A percentile compares a stretch with the other conserved stretches of the same genome.
Evolutionary conservation across 371 early-diverging fungal genomes (phyloP).

Genomic region (Cokeromyces recurvatus): DNA sequence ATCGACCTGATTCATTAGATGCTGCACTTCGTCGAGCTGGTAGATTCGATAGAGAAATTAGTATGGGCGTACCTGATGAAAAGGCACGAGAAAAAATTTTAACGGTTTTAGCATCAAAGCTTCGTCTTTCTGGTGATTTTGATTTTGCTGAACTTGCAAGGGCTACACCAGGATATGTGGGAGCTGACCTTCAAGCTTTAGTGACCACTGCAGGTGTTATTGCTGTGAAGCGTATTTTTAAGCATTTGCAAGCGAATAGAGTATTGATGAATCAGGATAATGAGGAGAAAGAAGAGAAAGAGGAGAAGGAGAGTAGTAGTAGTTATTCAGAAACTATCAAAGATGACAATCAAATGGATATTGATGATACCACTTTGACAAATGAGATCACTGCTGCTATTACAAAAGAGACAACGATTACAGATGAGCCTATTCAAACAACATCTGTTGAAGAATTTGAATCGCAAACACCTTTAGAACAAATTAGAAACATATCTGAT

Average conservation of each 20-base stretch:
- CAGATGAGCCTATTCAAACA: slow-evolving; percentile 21
- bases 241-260: slow-evolving; percentile 50
- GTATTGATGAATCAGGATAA: background rate
- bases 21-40: slow-evolving; percentile 97
- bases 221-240: slow-evolving; percentile 91
- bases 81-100: slow-evolving; percentile 91
- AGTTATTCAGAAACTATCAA: slow-evolving; percentile 2
- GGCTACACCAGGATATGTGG: slow-evolving; percentile 98
- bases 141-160: slow-evolving; percentile 89
- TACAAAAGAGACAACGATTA: background rate
- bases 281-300: slow-evolving; percentile 35
- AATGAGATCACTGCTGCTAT: background rate
- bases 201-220: slow-evolving; percentile 97
- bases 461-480: slow-evolving; percentile 48
- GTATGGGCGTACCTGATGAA: slow-evolving; percentile 97
- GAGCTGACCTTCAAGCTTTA: slow-evolving; percentile 97
- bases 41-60: slow-evolving; percentile 97
- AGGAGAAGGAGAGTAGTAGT: slow-evolving; percentile 11
- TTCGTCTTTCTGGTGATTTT: slow-evolving; percentile 83
- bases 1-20: slow-evolving; percentile 97
- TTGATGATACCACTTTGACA: slow-evolving; percentile 28
- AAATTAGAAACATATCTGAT: slow-evolving; percentile 66
- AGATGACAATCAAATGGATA: slow-evolving; percentile 29
- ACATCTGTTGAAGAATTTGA: slow-evolving; percentile 54
- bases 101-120: slow-evolving; percentile 82